phyloP scores from a whole-genome alignment of 2,329 filamentous ascomycete genomes.

The Ceratocystis alfenasii region DNA sequence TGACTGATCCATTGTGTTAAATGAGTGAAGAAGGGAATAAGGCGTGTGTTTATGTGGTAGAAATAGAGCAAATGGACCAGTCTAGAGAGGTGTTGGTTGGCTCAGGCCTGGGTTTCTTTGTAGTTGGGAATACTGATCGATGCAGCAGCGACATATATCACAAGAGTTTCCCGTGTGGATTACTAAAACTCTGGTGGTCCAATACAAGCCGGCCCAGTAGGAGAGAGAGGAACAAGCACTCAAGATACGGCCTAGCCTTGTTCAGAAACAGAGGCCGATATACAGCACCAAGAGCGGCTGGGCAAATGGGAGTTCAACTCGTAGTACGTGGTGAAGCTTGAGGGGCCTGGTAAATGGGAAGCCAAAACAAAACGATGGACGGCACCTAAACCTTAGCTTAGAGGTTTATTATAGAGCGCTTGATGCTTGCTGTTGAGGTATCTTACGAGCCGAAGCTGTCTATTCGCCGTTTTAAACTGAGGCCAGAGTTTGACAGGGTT shows the following conservation, averaged over 20 bases:
- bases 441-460: neutral
- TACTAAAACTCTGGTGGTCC: neutral
- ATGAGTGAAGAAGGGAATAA: no score
- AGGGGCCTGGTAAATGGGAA: no score
- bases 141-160: neutral
- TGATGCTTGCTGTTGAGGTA: neutral
- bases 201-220: neutral
- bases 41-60: neutral
- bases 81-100: neutral
- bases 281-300: no score
- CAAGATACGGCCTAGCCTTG: no score
- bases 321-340: no score
- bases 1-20: conserved; percentile 30
- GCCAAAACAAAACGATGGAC: neutral
- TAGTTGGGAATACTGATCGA: neutral
- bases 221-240: no score
- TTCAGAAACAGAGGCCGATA: no score
- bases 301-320: no score
- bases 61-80: neutral
- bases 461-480: neutral
- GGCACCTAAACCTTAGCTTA: neutral
- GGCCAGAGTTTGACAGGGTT: neutral
- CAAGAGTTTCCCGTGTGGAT: neutral
- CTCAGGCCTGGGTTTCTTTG: neutral
- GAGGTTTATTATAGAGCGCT: neutral